Evolutionary conservation across 192 early-diverging fungal species (phyloP).

Genomic region (Lunasporangiospora selenospora): DNA sequence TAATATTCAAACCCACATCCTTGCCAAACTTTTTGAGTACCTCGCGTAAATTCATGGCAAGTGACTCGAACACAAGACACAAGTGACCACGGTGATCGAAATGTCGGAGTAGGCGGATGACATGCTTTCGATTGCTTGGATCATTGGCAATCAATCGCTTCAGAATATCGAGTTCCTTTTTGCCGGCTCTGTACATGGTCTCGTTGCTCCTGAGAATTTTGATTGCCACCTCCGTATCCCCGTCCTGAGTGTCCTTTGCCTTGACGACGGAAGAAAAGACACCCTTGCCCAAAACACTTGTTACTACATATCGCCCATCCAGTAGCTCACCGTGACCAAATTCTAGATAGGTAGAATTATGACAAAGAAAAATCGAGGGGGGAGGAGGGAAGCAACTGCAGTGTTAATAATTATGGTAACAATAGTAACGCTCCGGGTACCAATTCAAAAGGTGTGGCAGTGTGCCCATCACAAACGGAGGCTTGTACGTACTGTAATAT

Average conservation of each 20-base stretch:
- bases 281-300: conserved; percentile 87
- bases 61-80: conserved; percentile 94
- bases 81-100: conserved; percentile 93
- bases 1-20: conserved; percentile 91
- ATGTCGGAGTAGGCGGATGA: conserved; percentile 82
- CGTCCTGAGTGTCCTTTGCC: conserved; percentile 77
- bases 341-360: conserved; percentile 31
- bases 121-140: conserved; percentile 88
- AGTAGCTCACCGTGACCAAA: conserved; percentile 86
- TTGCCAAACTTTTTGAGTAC: conserved; percentile 96
- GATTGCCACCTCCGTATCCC: conserved; percentile 86
- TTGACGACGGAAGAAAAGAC: conserved; percentile 96
- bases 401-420: too few relatives aligned
- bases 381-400: too few relatives aligned
- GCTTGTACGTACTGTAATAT: conserved; percentile 85
- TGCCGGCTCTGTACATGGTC: conserved; percentile 86
- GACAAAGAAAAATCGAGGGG: not conserved
- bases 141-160: conserved; percentile 86
- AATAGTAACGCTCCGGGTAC: too few relatives aligned
- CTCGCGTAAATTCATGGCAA: conserved; percentile 92
- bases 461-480: too few relatives aligned
- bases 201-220: conserved; percentile 98
- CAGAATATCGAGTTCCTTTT: conserved; percentile 90
- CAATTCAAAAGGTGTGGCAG: too few relatives aligned
- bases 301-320: conserved; percentile 87